Evolutionary conservation across 2,329 filamentous ascomycete species (phyloP).

Genomic region (Alternaria viburni): DNA sequence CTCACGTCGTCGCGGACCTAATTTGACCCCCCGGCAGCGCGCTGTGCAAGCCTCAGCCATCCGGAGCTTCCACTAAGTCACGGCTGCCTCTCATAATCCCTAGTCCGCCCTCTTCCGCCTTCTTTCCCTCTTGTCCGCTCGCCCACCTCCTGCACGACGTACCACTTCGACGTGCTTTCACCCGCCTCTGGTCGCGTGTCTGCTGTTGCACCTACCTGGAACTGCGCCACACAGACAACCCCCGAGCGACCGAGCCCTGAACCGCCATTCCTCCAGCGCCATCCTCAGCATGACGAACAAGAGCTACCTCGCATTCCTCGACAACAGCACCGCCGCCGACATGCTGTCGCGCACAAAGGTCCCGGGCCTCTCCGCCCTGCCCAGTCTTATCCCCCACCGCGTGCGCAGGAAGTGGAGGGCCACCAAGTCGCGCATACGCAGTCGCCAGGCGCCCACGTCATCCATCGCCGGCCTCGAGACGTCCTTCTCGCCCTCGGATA

Average conservation of each 20-base stretch:
- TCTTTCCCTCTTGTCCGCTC: conserved; percentile 12
- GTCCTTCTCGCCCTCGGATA: conserved; percentile 81
- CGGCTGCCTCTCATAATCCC: conserved; percentile 40
- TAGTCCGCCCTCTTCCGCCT: conserved; percentile 26
- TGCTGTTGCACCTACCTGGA: conserved; percentile 17
- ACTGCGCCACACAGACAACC: conserved; percentile 15
- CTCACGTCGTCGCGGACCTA: conserved; percentile 22
- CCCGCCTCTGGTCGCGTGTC: conserved; percentile 33
- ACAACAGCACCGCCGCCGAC: conserved; percentile 32
- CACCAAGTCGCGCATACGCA: conserved; percentile 68
- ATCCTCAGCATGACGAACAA: conserved; percentile 39
- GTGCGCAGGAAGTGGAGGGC: conserved; percentile 69
- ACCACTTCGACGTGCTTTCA: neutral
- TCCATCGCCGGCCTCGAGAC: conserved; percentile 79
- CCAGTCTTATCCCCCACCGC: conserved; percentile 66
- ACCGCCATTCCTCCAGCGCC: neutral
- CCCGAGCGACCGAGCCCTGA: conserved; percentile 6
- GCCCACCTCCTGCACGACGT: conserved; percentile 6
- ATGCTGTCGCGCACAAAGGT: conserved; percentile 53
- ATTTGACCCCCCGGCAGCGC: conserved; percentile 28
- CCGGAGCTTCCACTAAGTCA: conserved; percentile 34
- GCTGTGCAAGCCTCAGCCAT: conserved; percentile 39
- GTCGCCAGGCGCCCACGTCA: conserved; percentile 69
- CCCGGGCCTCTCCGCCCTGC: conserved; percentile 57
- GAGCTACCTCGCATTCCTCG: conserved; percentile 44